A percentile compares a stretch with the other conserved stretches of the same genome.
phyloP scores from a whole-genome alignment of 169 alveolate genomes.

The Haemoproteus tartakovskyi region DNA sequence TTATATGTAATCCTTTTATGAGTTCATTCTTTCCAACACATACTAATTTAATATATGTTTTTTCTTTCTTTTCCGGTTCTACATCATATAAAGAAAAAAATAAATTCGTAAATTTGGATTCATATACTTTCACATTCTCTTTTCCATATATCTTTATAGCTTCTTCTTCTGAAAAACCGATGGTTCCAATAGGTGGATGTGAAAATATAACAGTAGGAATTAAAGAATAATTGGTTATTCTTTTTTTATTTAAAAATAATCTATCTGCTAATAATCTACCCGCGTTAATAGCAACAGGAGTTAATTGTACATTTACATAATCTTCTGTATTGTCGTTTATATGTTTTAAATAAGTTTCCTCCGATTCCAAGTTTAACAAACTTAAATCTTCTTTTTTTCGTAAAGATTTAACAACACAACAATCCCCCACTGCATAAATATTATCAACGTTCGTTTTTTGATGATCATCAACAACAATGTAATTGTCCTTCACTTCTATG shows the following conservation, averaged over 20 bases:
- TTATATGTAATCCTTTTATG: constrained; percentile 85
- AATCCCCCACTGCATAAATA: constrained; percentile 64
- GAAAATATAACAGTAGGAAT: constrained; percentile 91
- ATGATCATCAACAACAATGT: constrained; percentile 54
- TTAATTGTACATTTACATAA: constrained; percentile 72
- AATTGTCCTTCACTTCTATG: constrained; percentile 7
- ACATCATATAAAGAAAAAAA: constrained; percentile 71
- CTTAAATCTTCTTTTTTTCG: constrained; percentile 29
- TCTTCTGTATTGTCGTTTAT: neutral
- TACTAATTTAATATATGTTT: constrained; percentile 77
- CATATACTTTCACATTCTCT: constrained; percentile 82
- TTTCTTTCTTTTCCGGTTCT: constrained; percentile 72
- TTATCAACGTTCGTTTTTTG: constrained; percentile 35
- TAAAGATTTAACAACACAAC: constrained; percentile 29
- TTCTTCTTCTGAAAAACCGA: constrained; percentile 88
- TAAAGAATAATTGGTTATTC: constrained; percentile 68
- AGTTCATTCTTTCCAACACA: constrained; percentile 78
- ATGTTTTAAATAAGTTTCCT: constrained; percentile 10
- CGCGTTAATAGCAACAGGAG: constrained; percentile 94
- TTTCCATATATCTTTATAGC: constrained; percentile 85
- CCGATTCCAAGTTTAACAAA: constrained; percentile 23
- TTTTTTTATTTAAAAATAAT: constrained; percentile 72
- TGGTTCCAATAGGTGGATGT: constrained; percentile 88
- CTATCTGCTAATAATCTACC: constrained; percentile 92
- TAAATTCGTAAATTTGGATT: constrained; percentile 74